A percentile compares a stretch with the other conserved stretches of the same genome.
Evolutionary conservation across 2,329 filamentous ascomycete genomes (phyloP).

Genomic region (Colletotrichum somersetense): DNA sequence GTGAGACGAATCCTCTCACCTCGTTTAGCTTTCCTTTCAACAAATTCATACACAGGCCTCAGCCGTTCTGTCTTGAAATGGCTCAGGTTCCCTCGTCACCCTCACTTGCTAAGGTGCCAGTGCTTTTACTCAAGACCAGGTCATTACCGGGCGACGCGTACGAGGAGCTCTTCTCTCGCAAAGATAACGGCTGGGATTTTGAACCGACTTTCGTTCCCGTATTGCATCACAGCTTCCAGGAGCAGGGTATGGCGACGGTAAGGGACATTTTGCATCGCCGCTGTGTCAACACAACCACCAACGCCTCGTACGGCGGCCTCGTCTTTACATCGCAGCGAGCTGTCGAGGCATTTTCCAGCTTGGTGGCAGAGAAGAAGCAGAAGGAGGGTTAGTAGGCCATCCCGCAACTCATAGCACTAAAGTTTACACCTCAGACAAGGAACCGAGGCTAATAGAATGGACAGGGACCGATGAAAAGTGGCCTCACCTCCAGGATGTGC

Average conservation of each 20-base stretch:
- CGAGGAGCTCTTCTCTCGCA: conserved; percentile 71
- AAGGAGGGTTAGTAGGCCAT: conserved; percentile 48
- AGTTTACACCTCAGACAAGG: conserved; percentile 6
- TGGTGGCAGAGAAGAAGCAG: conserved; percentile 69
- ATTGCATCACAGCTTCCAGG: conserved; percentile 76
- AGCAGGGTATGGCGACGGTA: conserved; percentile 68
- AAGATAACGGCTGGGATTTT: conserved; percentile 61
- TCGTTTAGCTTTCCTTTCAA: not conserved
- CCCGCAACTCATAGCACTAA: conserved; percentile 52
- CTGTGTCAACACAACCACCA: conserved; percentile 54
- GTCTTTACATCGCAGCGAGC: conserved; percentile 88
- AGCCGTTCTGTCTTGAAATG: conserved; percentile 9
- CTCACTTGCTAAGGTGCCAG: conserved; percentile 56
- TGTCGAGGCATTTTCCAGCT: conserved; percentile 79
- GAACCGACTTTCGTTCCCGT: conserved; percentile 81
- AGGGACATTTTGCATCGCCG: conserved; percentile 61
- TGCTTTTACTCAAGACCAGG: conserved; percentile 83
- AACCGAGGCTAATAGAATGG: conserved; percentile 22
- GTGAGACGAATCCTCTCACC: not conserved
- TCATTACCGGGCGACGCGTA: conserved; percentile 80
- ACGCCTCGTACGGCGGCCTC: conserved; percentile 75
- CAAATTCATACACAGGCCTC: not conserved
- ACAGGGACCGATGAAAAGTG: conserved; percentile 50
- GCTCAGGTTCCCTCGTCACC: conserved; percentile 32
- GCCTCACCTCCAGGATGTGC: conserved; percentile 68